These are phyloP conservation scores for Acanthamoeba castellanii DNA, from an alignment of 208 protist species.

Conservation along the genomic window DNA sequence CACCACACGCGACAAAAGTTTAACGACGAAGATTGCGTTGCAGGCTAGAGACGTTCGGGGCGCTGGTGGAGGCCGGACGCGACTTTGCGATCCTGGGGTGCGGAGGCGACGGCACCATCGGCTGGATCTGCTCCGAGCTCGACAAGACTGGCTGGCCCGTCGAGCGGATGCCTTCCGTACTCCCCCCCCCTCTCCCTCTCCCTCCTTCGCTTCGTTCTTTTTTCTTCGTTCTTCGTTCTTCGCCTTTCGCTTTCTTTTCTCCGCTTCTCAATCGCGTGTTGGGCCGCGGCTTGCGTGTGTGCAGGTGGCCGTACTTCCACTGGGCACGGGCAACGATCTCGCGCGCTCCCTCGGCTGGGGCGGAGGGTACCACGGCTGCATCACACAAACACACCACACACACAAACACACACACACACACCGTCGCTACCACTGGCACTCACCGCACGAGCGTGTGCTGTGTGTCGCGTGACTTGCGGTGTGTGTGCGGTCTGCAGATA, in stretches of 20 bases:
- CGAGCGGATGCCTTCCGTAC: background rate
- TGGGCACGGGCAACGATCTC: constrained; percentile 92
- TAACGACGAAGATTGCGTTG: no score
- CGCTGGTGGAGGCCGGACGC: background rate
- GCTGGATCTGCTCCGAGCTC: constrained; percentile 48
- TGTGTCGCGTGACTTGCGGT: no score
- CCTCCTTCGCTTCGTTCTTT: background rate
- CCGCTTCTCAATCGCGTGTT: no score
- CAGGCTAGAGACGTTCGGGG: constrained; percentile 21
- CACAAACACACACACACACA: no score
- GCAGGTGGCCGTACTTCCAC: constrained; percentile 80
- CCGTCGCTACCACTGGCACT: background rate
- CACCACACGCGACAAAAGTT: no score
- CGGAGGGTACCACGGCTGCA: constrained; percentile 80
- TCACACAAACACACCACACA: no score
- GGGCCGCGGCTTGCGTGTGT: no score
- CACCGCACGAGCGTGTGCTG: background rate
- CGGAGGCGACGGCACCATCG: constrained; percentile 64
- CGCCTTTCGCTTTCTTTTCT: background rate
- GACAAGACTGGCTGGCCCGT: constrained; percentile 34
- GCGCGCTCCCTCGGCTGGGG: constrained; percentile 89
- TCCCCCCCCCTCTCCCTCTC: background rate
- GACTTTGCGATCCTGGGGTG: constrained; percentile 23
- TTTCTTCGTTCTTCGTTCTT: no score
- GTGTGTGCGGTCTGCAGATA: background rate